Evolutionary conservation across 2,329 filamentous ascomycete species (phyloP), one percentile per base, ranked within the genome.

Genomic region (Paraphoma chrysanthemicola): DNA sequence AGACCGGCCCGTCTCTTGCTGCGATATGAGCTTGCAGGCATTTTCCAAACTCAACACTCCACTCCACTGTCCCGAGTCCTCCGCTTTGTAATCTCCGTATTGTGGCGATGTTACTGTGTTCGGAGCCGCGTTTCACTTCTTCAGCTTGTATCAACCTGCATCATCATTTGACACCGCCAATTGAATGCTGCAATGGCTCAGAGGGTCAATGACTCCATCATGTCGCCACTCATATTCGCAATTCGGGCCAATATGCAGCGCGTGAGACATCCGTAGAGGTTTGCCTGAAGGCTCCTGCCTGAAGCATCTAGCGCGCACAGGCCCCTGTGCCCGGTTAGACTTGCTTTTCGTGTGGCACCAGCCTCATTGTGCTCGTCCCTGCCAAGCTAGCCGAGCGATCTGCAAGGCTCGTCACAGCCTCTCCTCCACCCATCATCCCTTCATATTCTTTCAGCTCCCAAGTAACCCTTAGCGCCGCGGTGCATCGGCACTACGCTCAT

Each of bases 401-500:
- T 46, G 43, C 53, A 42, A 29, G 18, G 31, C 23, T 43, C 36
- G 48, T 57, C 55, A 31, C 53, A 46, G 56, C 48, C 53, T 53
- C 54, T 56, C 62, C 54, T 28, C 54, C 58, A 54, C 30, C 57
- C 58, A 61, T 51, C 60, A 63, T 56, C 58, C 58, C 59, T 59
- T 59, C 59, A 61, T 67, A 66, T 56, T 56, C 14, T 58, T 60
- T 53, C 51, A 51, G 54, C 57, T 47, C 60, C 51, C 42, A 54
- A 58, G 53, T 59, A 33, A 28, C 36, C n/a, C 23, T 45, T 63
- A 50, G 66, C 59, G 57, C 54, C 48, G 50, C 51, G 45, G 53
- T 53, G 59, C 62, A 51, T 47, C 44, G 44, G 53, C 23, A 17
- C 44, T 31, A 51, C 54, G 33, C 63, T 56, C 62, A 71, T 71